Conservation (phyloP, 805 yeast genomes). For the Saccharomycopsis sp. region DNA sequence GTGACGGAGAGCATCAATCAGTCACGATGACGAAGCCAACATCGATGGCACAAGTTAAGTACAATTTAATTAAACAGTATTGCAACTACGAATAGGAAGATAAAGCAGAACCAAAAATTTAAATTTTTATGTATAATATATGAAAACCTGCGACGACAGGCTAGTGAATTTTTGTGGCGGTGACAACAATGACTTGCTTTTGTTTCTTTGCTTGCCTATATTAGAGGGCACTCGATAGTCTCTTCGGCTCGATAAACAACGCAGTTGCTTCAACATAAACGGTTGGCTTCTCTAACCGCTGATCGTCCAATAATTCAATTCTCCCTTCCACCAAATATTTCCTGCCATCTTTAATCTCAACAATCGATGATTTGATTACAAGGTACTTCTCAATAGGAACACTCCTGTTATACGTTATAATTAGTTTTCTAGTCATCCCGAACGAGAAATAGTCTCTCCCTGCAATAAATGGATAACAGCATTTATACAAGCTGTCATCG, state of each 20-base stretch:
- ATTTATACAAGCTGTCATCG: not conserved
- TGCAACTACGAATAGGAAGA: not conserved
- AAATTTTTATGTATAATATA: too few relatives aligned
- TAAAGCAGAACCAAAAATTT: too few relatives aligned
- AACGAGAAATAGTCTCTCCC: not conserved
- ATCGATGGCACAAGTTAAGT: slow-evolving; percentile 9
- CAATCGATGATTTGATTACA: not conserved
- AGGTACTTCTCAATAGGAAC: not conserved
- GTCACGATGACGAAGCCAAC: not conserved
- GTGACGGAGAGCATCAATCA: not conserved
- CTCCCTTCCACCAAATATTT: not conserved
- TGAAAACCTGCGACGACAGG: too few relatives aligned
- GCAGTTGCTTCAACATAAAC: not conserved
- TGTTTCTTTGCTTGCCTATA: too few relatives aligned
- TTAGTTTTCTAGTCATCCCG: not conserved
- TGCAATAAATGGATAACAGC: not conserved
- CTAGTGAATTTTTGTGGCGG: too few relatives aligned
- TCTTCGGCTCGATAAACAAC: not conserved
- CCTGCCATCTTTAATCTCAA: not conserved
- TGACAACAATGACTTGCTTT: too few relatives aligned
- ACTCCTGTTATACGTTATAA: not conserved
- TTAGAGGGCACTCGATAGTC: too few relatives aligned
- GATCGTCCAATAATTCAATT: not conserved
- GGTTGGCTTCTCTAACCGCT: not conserved
- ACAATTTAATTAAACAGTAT: slow-evolving; percentile 7